Base-by-base conservation (phyloP, 441 rosid species). In the Bruguiera hainesii region DNA sequence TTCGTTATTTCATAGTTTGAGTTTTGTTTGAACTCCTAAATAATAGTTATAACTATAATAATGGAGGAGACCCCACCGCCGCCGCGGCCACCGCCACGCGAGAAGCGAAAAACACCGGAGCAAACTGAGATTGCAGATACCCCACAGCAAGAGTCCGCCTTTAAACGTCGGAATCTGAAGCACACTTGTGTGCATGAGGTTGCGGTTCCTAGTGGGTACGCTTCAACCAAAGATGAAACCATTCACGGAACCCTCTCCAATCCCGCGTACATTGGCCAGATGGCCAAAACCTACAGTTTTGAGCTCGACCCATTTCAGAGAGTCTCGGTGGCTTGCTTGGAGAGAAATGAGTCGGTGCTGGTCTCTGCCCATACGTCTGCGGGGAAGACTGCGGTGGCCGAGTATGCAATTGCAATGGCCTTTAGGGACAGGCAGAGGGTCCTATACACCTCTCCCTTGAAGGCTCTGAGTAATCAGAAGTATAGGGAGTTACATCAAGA, bases 341-440 rank as follows among this genome's bases (percentile, higher is more conserved):
- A 94, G 76, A 83, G 98, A 72, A 87, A 91, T 48, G 99, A 94
- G 75, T 91, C 97, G 5, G 96, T 94, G 66, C 79, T 94, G 68
- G 98, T 94, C 35, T 94, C 98, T n/a, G 98, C 98, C 0, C 98
- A 94, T 69, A 94, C 97, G 0, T 94, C 98, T 25, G 98, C 98
- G 0, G 98, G 98, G 55, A 94, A 94, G 76, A 94, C 97, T 26
- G 98, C 96, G 0, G 97, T 94, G 46, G 98, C 98, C 0, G 98
- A 94, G 88, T 94, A 94, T 74, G 96, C 98, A 5, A 88, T 94
- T 55, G 97, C 97, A 15, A 94, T 91, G 98, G 89, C 96, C 6
- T 94, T 94, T 60, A 88, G 95, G 70, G 98, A 89, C 50, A 94
- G 87, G 78, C 98, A 94, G 71, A 80, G 97, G 77, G 98, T 94